A percentile compares a stretch with the other conserved stretches of the same genome.
Evolutionary conservation across 2,329 filamentous ascomycete genomes (phyloP).

Genomic region (Myriangium duriaei): DNA sequence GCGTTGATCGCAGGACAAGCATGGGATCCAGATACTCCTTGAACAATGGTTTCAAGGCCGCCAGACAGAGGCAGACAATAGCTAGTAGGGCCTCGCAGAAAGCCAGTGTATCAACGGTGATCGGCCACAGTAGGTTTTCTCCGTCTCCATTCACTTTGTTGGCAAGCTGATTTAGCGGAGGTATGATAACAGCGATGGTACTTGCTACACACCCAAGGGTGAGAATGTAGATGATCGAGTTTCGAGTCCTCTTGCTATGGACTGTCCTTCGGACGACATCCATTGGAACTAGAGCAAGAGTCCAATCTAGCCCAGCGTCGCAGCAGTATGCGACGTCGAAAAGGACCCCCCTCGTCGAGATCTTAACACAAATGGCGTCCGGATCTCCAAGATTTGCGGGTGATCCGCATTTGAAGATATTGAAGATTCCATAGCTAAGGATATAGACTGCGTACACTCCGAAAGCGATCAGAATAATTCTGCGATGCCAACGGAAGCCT

Average conservation of each 20-base stretch:
- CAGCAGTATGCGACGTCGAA: background rate
- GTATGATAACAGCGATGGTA: conserved; percentile 13
- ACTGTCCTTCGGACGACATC: conserved; percentile 28
- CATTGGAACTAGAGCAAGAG: conserved; percentile 27
- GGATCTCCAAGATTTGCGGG: background rate
- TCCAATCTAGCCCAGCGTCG: conserved; percentile 16
- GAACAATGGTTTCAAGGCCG: background rate
- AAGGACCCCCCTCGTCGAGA: background rate
- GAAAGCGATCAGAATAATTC: conserved; percentile 5
- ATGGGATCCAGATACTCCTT: too few relatives aligned
- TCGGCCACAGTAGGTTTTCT: too few relatives aligned
- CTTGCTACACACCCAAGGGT: conserved; percentile 22
- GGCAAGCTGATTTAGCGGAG: too few relatives aligned
- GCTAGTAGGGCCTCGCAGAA: background rate
- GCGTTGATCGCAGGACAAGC: too few relatives aligned
- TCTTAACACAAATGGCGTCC: background rate
- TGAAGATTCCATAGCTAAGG: conserved; percentile 3
- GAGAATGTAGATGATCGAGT: conserved; percentile 27
- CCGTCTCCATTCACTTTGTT: background rate
- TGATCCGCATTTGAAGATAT: conserved; percentile 7
- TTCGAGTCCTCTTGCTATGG: conserved; percentile 29
- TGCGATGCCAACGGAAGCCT: conserved; percentile 3
- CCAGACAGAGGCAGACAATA: background rate
- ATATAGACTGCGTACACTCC: conserved; percentile 1
- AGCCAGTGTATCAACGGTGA: background rate